Evolutionary conservation across 2,329 filamentous ascomycete genomes (phyloP).

Genomic region (Clonostachys solani): DNA sequence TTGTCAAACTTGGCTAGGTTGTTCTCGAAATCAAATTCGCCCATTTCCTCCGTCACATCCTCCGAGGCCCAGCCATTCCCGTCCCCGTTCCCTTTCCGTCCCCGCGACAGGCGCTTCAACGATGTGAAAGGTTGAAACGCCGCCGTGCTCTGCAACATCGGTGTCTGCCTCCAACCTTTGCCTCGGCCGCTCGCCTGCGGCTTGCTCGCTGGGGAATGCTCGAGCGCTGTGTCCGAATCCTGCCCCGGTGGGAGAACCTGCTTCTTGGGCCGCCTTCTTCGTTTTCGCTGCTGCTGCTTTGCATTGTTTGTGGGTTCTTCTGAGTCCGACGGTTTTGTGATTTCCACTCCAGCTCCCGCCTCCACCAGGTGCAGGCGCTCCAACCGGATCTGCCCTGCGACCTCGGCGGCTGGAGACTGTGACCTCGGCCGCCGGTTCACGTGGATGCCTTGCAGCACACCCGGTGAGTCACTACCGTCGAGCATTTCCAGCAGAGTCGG

Average conservation of each 20-base stretch:
- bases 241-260: conserved; percentile 9
- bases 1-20: conserved; percentile 96
- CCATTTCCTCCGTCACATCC: conserved; percentile 90
- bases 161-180: conserved; percentile 56
- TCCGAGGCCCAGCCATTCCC: conserved; percentile 93
- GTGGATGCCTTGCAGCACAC: conserved; percentile 2
- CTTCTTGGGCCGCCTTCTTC: conserved; percentile 8
- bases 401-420: conserved; percentile 2
- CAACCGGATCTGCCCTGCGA: background rate
- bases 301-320: background rate
- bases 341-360: background rate
- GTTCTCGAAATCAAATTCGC: conserved; percentile 89
- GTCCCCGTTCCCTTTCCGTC: conserved; percentile 29
- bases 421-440: conserved; percentile 1
- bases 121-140: conserved; percentile 61
- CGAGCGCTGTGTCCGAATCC: conserved; percentile 10
- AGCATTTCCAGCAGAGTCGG: background rate
- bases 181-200: conserved; percentile 25
- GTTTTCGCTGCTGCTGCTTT: conserved; percentile 1
- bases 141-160: conserved; percentile 54
- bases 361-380: background rate
- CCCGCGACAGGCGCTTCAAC: conserved; percentile 51
- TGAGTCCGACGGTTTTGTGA: background rate
- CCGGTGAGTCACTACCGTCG: background rate
- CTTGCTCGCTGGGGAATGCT: background rate